A percentile compares a stretch with the other conserved stretches of the same genome.
These are phyloP conservation scores for Ambrosiella xylebori DNA, from an alignment of 2,329 filamentous ascomycete species.

Conservation along the genomic window DNA sequence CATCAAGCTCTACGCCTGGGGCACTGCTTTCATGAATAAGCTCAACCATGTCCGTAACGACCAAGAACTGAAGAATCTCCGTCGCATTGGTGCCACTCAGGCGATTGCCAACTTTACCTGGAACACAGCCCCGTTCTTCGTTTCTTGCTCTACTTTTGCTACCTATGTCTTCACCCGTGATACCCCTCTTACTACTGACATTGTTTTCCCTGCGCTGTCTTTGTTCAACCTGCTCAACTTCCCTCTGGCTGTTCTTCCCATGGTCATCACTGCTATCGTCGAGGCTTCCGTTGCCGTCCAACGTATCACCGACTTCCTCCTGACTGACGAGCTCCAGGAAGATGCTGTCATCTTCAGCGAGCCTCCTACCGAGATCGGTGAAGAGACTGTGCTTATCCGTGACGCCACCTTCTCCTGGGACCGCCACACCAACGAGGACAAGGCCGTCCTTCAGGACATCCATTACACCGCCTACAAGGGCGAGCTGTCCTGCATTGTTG, in stretches of 20 bases:
- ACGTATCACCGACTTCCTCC: constrained; percentile 70
- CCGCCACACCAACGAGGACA: constrained; percentile 53
- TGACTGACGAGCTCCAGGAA: constrained; percentile 73
- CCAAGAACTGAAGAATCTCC: constrained; percentile 80
- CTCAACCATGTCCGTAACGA: constrained; percentile 94
- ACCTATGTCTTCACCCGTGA: constrained; percentile 80
- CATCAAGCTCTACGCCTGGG: constrained; percentile 97
- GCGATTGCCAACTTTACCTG: constrained; percentile 94
- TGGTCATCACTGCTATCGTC: constrained; percentile 94
- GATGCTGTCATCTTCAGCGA: constrained; percentile 61
- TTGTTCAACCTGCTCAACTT: constrained; percentile 95
- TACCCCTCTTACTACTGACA: constrained; percentile 71
- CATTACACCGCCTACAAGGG: constrained; percentile 82
- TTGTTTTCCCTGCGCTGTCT: constrained; percentile 86
- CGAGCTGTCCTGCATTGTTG: constrained; percentile 82
- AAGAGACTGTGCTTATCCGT: constrained; percentile 69
- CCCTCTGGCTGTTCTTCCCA: constrained; percentile 80
- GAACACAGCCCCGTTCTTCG: constrained; percentile 92
- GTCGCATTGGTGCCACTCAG: constrained; percentile 89
- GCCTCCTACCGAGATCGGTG: constrained; percentile 56
- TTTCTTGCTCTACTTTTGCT: constrained; percentile 90
- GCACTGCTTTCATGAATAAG: constrained; percentile 91
- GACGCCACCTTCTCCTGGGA: constrained; percentile 93
- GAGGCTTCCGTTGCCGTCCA: constrained; percentile 86
- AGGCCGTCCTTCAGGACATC: constrained; percentile 60